Evolutionary conservation across 768 basidiomycete species (phyloP).

Genomic region (Strobilomyces dryophilus): DNA sequence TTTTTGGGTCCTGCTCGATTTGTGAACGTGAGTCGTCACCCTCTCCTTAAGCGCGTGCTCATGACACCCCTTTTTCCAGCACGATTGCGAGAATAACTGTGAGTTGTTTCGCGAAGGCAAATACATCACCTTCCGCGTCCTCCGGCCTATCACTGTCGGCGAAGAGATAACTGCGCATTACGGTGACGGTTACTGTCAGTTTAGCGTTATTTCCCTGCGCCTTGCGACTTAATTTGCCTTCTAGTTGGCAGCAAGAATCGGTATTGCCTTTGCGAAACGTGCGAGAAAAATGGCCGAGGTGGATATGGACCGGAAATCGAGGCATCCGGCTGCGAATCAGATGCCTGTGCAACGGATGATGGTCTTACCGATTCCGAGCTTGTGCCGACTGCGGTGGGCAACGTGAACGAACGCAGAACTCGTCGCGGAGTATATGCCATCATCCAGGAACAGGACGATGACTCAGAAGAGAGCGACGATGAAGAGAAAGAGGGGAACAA

Average conservation of each 20-base stretch:
- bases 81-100: conserved; percentile 87
- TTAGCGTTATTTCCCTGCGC: conserved; percentile 17
- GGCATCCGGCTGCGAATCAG: conserved; percentile 43
- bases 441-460: conserved; percentile 52
- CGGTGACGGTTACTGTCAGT: conserved; percentile 87
- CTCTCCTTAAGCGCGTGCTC: not conserved
- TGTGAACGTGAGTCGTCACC: conserved; percentile 66
- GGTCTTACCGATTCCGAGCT: conserved; percentile 38
- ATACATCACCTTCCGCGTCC: conserved; percentile 84
- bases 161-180: conserved; percentile 91
- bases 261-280: conserved; percentile 83
- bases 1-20: conserved; percentile 90
- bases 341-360: conserved; percentile 36
- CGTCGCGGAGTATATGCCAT: conserved; percentile 80
- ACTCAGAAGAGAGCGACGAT: conserved; percentile 60
- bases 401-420: conserved; percentile 77
- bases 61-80: conserved; percentile 40
- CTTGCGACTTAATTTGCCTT: conserved; percentile 27
- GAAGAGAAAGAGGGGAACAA: conserved; percentile 46
- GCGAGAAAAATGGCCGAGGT: conserved; percentile 70
- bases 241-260: conserved; percentile 65
- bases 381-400: conserved; percentile 46
- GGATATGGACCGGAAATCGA: conserved; percentile 63
- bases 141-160: conserved; percentile 71
- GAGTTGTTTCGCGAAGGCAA: conserved; percentile 85